Evolutionary conservation across 352 stramenopile genomes (phyloP).

Genomic region (Globisporangium paroecandrum): DNA sequence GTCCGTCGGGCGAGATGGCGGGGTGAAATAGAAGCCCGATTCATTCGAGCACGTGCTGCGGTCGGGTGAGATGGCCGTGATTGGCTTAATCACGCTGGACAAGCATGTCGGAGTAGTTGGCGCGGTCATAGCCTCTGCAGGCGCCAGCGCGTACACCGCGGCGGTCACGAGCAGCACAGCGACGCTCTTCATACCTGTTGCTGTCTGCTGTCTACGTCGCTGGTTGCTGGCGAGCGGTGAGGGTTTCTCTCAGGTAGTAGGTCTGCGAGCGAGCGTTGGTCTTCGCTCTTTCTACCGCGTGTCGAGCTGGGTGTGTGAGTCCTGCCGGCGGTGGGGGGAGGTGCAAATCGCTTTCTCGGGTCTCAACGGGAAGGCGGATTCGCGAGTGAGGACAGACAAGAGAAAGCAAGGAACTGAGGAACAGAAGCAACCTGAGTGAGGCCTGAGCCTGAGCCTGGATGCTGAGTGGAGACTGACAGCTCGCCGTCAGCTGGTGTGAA

Average conservation of each 20-base stretch:
- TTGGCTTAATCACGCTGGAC: conserved; percentile 3
- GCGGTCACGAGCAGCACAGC: not conserved
- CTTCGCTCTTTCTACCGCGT: conserved; percentile 2
- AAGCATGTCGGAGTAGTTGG: not conserved
- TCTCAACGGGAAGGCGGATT: conserved; percentile 5
- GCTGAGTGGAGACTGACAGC: not conserved
- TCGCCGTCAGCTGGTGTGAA: not conserved
- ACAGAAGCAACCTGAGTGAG: not conserved
- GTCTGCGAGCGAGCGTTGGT: not conserved
- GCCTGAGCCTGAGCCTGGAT: too few relatives aligned
- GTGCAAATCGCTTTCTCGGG: not conserved
- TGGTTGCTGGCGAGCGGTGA: not conserved
- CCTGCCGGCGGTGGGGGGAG: not conserved
- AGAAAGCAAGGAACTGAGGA: not conserved
- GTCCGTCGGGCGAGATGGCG: not conserved
- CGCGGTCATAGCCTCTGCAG: not conserved
- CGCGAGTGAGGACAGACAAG: not conserved
- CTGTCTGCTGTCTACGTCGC: not conserved
- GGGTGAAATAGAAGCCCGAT: conserved; percentile 12
- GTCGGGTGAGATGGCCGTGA: conserved; percentile 9
- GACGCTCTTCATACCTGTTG: conserved; percentile 1
- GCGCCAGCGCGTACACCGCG: not conserved
- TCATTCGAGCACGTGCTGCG: conserved; percentile 9
- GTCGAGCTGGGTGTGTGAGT: conserved; percentile 1
- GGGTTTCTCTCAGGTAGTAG: too few relatives aligned